phyloP scores from a whole-genome alignment of 495 filamentous ascomycete species.

The Lindgomyces ingoldianus region DNA sequence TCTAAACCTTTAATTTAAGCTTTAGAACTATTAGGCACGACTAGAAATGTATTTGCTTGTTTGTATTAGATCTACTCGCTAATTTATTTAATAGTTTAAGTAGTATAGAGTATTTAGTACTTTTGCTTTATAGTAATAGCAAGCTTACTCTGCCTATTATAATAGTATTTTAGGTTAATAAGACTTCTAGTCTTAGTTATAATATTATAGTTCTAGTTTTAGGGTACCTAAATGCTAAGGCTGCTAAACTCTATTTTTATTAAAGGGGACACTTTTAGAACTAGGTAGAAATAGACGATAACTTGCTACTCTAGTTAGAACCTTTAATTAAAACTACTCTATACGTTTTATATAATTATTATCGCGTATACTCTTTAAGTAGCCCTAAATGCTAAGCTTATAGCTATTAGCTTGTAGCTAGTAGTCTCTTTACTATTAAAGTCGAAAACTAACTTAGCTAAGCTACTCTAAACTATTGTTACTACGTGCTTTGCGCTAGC shows the following conservation, averaged over 20 bases:
- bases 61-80: constrained; percentile 4
- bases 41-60: too few relatives aligned
- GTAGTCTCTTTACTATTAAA: too few relatives aligned
- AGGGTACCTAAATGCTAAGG: constrained; percentile 1
- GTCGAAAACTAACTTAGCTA: too few relatives aligned
- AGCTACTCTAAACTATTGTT: too few relatives aligned
- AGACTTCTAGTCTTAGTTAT: constrained; percentile 7
- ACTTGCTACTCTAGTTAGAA: constrained; percentile 3
- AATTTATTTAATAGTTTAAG: constrained; percentile 9
- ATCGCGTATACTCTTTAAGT: not conserved
- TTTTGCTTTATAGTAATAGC: not conserved
- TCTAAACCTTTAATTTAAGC: too few relatives aligned
- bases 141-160: constrained; percentile 8
- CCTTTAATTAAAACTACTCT: constrained; percentile 7
- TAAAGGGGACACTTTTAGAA: constrained; percentile 13
- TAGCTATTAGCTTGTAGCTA: too few relatives aligned
- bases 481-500: too few relatives aligned
- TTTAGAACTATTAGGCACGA: too few relatives aligned
- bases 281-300: constrained; percentile 12
- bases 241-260: constrained; percentile 2
- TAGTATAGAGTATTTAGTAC: not conserved
- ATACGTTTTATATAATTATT: not conserved
- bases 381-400: too few relatives aligned
- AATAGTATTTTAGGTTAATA: constrained; percentile 4
- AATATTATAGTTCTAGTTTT: constrained; percentile 5